Conservation (phyloP, 2,329 filamentous ascomycete species). For the Macrophomina tecta region DNA sequence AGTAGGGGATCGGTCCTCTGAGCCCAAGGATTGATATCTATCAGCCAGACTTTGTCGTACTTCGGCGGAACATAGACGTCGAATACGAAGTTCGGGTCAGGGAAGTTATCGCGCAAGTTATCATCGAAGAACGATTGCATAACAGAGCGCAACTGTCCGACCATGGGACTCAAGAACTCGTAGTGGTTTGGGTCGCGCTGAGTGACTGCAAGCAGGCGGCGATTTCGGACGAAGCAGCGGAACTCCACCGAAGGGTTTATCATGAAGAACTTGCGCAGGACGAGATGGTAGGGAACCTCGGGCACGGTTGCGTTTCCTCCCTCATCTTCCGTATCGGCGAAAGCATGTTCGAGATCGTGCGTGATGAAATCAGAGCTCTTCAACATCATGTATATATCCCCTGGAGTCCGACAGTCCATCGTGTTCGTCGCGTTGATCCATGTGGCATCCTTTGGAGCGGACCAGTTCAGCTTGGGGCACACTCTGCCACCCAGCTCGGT, state of each 20-base stretch:
- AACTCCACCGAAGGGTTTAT: conserved; percentile 94
- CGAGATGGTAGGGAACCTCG: conserved; percentile 75
- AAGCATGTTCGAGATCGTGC: conserved; percentile 91
- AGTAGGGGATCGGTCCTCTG: conserved; percentile 84
- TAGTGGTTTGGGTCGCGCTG: conserved; percentile 93
- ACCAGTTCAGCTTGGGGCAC: conserved; percentile 96
- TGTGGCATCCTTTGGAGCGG: conserved; percentile 90
- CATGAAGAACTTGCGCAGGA: conserved; percentile 85
- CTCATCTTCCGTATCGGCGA: conserved; percentile 69
- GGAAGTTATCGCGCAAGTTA: conserved; percentile 76
- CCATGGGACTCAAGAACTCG: conserved; percentile 75
- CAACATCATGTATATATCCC: conserved; percentile 90
- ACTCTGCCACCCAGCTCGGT: conserved; percentile 82
- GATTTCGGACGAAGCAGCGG: conserved; percentile 88
- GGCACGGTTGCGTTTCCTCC: conserved; percentile 41
- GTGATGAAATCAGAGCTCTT: conserved; percentile 96
- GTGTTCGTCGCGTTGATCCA: conserved; percentile 91
- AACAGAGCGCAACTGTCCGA: conserved; percentile 68
- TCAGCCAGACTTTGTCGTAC: conserved; percentile 78
- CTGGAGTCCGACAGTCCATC: conserved; percentile 85
- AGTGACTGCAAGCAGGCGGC: conserved; percentile 79
- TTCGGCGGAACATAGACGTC: conserved; percentile 87
- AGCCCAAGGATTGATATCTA: conserved; percentile 97
- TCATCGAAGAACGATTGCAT: conserved; percentile 80
- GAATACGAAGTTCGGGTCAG: conserved; percentile 83